A percentile compares a stretch with the other conserved stretches of the same genome.
These are phyloP conservation scores for Calamus simplicifolius DNA, from an alignment of 176 grass and related monocot genomes.

Conservation along the genomic window DNA sequence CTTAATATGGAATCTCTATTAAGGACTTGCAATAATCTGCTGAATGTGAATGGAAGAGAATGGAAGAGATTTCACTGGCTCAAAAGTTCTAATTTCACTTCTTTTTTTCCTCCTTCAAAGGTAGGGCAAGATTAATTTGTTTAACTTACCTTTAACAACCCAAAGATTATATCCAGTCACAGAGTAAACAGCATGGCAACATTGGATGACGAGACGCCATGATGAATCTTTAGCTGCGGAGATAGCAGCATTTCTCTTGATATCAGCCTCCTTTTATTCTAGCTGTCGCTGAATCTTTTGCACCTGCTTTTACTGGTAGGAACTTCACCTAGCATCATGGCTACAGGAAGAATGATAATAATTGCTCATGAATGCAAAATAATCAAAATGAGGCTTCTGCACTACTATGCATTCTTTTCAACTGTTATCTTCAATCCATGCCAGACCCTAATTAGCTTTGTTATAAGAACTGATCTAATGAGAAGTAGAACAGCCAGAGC, in stretches of 20 bases:
- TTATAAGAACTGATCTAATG: no score
- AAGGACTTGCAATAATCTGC: conserved; percentile 64
- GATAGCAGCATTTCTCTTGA: conserved; percentile 64
- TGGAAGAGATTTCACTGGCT: conserved; percentile 65
- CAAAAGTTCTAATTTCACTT: conserved; percentile 74
- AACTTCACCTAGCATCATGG: conserved; percentile 34
- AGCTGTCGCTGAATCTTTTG: conserved; percentile 93
- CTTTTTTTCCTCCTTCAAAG: conserved; percentile 45
- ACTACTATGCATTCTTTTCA: no score
- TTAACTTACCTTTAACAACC: not conserved
- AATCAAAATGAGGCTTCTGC: not conserved
- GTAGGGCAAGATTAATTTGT: conserved; percentile 5
- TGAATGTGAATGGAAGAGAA: conserved; percentile 70
- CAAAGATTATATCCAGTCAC: not conserved
- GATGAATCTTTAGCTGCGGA: conserved; percentile 54
- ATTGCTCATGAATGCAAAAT: not conserved
- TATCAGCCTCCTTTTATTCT: conserved; percentile 73
- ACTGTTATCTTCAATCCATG: no score
- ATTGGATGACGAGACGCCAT: no score
- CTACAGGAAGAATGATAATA: not conserved
- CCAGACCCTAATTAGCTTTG: no score
- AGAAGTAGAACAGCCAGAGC: no score
- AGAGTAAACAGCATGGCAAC: no score
- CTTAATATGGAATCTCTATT: conserved; percentile 56
- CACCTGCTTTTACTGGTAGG: conserved; percentile 82